Base-by-base conservation (phyloP, 805 yeast species). In the Candida hungchunana region DNA sequence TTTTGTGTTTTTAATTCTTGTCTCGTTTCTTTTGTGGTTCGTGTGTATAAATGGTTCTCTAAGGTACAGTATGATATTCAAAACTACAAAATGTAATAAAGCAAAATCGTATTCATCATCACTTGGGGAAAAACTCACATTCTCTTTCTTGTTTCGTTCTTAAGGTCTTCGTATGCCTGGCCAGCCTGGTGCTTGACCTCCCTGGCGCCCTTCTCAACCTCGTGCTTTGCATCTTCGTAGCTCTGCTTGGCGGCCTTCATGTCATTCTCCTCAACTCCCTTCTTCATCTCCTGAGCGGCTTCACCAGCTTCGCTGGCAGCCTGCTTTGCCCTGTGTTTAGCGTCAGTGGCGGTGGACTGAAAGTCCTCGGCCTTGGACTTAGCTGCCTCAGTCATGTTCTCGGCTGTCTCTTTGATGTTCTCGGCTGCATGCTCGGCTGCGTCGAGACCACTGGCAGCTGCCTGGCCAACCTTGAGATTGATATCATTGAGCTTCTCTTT, bases 391-490 rank as follows among this genome's bases (percentile, higher is more conserved):
- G 34, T 18, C 9, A 34, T 39, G 11, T 44, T 26, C 21, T 37
- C 43, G 12, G 35, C 39, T 12, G 41, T 38, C 6, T 44, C 40
- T 31, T 44, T 40, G 3, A 40, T 42, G 4, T 32, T 22, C 8
- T 45, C 39, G 4, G 43, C 40, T 1, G 31, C 39, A 4, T 41
- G 15, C 22, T 48, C 53, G 7, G 51, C 49, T 3, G 41, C 25
- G 8, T 52, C 51, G 6, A 52, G 6, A 0, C 45, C 42, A 17
- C 31, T 15, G 9, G 55, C 53, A 3, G 56, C 55, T 10, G 48
- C 56, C 26, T 47, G 22, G 6, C 56, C 56, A 18, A 48, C 46
- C 29, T 47, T 48, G 7, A 44, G 39, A 32, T 52, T 52, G 23
- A 52, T 14, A n/a, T 50, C 47, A 12, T 34, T 27, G 8, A 50